These are phyloP conservation scores for Urochloa ruziziensis DNA, from an alignment of 176 grass and related monocot genomes.

Conservation along the genomic window DNA sequence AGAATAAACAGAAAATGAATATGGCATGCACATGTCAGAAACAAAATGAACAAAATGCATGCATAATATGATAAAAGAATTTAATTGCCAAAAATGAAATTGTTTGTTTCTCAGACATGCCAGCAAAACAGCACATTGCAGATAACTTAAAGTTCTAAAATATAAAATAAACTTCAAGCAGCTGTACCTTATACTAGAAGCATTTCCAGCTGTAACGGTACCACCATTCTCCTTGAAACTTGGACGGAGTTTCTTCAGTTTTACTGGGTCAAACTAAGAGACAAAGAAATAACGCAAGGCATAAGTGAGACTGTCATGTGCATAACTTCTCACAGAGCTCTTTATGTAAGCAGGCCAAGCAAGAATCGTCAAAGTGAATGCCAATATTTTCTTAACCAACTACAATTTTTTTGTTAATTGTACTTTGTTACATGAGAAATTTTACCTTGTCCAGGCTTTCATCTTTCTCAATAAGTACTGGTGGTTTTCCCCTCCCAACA, in stretches of 20 bases:
- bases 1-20: not conserved
- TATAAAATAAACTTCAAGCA: not conserved
- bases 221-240: slow-evolving; percentile 91
- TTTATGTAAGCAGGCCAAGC: not conserved
- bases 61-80: not conserved
- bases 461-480: slow-evolving; percentile 68
- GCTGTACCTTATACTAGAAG: slow-evolving; percentile 58
- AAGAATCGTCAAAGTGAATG: not conserved
- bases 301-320: not conserved
- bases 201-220: slow-evolving; percentile 90
- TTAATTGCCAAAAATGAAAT: not conserved
- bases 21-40: not conserved
- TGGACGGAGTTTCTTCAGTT: slow-evolving; percentile 87
- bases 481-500: slow-evolving; percentile 79
- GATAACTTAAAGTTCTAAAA: not conserved
- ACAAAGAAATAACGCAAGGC: not conserved
- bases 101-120: not conserved
- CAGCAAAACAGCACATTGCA: not conserved
- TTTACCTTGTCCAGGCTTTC: slow-evolving; percentile 88
- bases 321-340: not conserved
- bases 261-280: slow-evolving; percentile 81
- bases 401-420: not conserved
- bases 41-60: slow-evolving; percentile 4
- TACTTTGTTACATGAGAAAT: not conserved
- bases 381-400: not conserved